Evolutionary conservation across 192 early-diverging fungal genomes (phyloP), one percentile per base, ranked within the genome.

Genomic region (Backusella mclennaniae): DNA sequence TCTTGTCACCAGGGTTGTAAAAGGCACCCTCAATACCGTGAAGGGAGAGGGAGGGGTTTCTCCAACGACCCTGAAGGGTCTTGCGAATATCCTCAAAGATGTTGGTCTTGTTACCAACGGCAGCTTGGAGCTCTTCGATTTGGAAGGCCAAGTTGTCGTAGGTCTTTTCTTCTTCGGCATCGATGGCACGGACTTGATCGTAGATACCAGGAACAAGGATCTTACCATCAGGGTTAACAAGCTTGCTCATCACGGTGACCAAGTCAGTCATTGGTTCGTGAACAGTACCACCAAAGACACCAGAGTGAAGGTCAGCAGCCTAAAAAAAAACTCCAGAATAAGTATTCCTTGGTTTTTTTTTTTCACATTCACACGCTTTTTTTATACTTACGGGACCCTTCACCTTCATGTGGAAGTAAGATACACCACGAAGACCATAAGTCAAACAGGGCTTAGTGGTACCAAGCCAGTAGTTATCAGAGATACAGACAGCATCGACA

Each of bases 201-300:
- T 92, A 89, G 79, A 97, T 93, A 70, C 96, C 96, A 29, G 96
- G 95, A 69, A 99, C 86, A 67, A 95, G 88, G 79, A 99, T 98
- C 82, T 92, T 88, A 69, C 98, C 98, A 75, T 93, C 82, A 56
- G 90, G 90, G 41, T 87, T 85, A 69, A 98, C 96, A 70, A 99
- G 88, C 81, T 88, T 93, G 78, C 87, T 82, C 88, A 99, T 90
- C 68, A 99, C 77, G 53, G 87, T 81, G 78, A 95, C 83, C 76
- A 99, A 85, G 83, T 99, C 98, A 39, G 95, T 95, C 98, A 99
- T 99, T 69, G 98, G 98, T 87, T 99, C 98, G 82, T 99, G 96
- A 72, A 98, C 90, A 26, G 92, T 93, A 71, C 93, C 93, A 79
- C 95, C 95, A 88, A 96, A 97, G 33, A 98, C 95, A 79, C 98